A percentile compares a stretch with the other conserved stretches of the same genome.
These are phyloP conservation scores for Diaporthe destruens DNA, from an alignment of 2,329 filamentous ascomycete genomes.

Conservation along the genomic window DNA sequence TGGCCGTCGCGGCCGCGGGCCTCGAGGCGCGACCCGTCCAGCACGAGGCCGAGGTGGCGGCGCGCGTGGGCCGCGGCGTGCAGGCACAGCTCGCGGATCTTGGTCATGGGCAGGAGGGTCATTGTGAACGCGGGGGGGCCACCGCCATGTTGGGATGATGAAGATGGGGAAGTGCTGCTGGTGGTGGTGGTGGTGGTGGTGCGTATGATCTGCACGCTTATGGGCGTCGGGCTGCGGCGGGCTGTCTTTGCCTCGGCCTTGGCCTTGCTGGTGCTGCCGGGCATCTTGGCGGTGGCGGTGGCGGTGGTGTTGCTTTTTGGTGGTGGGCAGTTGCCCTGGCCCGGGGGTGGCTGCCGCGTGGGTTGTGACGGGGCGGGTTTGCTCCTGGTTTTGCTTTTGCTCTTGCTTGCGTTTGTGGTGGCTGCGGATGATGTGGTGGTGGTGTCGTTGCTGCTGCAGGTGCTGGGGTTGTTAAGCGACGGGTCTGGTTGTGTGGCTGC, in stretches of 20 bases:
- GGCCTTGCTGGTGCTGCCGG: not conserved
- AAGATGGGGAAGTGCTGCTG: not conserved
- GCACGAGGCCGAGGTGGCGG: not conserved
- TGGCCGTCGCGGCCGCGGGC: slow-evolving; percentile 35
- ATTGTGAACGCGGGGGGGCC: slow-evolving; percentile 29
- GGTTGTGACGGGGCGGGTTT: not conserved
- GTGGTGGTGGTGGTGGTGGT: not conserved
- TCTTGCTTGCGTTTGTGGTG: not conserved
- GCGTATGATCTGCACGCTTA: slow-evolving; percentile 26
- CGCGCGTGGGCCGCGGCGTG: slow-evolving; percentile 30
- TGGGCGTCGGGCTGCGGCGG: not conserved
- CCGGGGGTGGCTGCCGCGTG: not conserved
- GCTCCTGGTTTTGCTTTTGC: not conserved
- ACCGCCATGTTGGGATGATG: not conserved
- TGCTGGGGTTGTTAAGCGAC: not conserved
- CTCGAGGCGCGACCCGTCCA: slow-evolving; percentile 35
- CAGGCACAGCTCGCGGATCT: slow-evolving; percentile 34
- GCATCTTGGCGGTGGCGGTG: not conserved
- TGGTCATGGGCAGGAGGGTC: slow-evolving; percentile 33
- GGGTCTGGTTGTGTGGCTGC: slow-evolving; percentile 1
- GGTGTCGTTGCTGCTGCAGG: not conserved
- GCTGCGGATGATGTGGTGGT: not conserved
- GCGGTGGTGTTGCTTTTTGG: slow-evolving; percentile 16
- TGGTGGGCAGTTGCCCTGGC: not conserved
- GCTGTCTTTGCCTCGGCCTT: not conserved